phyloP scores from a whole-genome alignment of 345 rosid species.

The thale cress (Arabidopsis thaliana) region DNA sequence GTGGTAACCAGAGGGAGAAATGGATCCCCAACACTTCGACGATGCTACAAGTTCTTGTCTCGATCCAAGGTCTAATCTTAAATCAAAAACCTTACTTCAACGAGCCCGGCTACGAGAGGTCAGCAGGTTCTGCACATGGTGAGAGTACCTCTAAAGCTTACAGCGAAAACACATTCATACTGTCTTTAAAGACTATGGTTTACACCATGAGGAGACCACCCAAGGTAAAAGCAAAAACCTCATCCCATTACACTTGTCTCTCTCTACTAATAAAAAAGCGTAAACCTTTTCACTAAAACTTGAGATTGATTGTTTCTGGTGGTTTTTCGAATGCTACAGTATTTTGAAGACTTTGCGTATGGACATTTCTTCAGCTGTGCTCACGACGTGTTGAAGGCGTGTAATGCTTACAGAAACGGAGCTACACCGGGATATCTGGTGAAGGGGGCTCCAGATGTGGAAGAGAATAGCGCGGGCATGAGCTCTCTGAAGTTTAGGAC shows the following conservation, averaged over 20 bases:
- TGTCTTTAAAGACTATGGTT: slow-evolving; percentile 74
- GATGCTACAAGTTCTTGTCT: slow-evolving; percentile 87
- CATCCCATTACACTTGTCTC: not conserved
- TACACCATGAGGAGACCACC: slow-evolving; percentile 80
- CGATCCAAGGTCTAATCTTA: slow-evolving; percentile 91
- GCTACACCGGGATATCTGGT: slow-evolving; percentile 67
- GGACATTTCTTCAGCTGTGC: slow-evolving; percentile 79
- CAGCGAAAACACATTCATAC: slow-evolving; percentile 68
- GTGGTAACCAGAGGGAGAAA: slow-evolving; percentile 69
- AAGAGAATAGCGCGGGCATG: slow-evolving; percentile 48
- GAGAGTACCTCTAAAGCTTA: slow-evolving; percentile 56
- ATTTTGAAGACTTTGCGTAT: slow-evolving; percentile 70
- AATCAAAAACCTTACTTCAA: slow-evolving; percentile 84
- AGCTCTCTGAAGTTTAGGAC: slow-evolving; percentile 54
- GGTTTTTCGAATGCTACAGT: slow-evolving; percentile 50
- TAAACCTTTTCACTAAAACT: slow-evolving; percentile 12
- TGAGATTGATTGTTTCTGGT: slow-evolving; percentile 12
- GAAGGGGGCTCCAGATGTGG: slow-evolving; percentile 60
- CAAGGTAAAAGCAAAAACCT: slow-evolving; percentile 54
- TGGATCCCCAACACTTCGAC: slow-evolving; percentile 86
- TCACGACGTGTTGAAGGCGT: slow-evolving; percentile 67
- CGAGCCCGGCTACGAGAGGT: slow-evolving; percentile 74
- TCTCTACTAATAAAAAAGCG: not conserved
- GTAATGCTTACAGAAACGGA: slow-evolving; percentile 76
- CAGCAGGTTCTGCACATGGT: slow-evolving; percentile 52